Evolutionary conservation across 805 yeast species (phyloP), one percentile per base, ranked within the genome.

Genomic region (Komagataella kurtzmanii): DNA sequence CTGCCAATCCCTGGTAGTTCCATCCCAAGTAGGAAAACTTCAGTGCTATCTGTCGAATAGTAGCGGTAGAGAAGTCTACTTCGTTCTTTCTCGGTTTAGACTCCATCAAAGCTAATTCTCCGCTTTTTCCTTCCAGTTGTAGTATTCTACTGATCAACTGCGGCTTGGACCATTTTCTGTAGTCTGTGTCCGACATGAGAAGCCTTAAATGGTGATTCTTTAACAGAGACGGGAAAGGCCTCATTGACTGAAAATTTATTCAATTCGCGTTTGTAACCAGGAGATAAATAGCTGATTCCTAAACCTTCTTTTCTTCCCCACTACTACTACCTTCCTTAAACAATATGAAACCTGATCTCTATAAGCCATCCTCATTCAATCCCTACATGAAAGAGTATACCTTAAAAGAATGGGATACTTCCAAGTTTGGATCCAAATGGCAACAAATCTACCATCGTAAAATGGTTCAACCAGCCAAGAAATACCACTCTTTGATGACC

Each of bases 21-120:
- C 97, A 91, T 1, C 99, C 99, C 49, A 87, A 61, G 64, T 93
- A 93, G 0, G 96, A 85, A 67, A 93, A 93, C 55, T 78, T 71
- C 30, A 93, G 61, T 0, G 96, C 98, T 12, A 93, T 76, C 54
- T 78, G 79, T 52, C 99, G 71, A 1, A 80, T 79, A 8, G 70
- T 56, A 59, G 77, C 78, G 55, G 79, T 81, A 14, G 79, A 68
- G 57, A 85, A 85, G 58, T 87, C 91, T 62, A 89, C 80, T 57
- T 61, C 68, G 51, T 62, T 69, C 54, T 62, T 57, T 18, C 54
- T 51, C 45, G 56, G 47, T 40, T 51, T 53, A 18, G 55, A 12
- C 49, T 21, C 43, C 10, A 40, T 10, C 17, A 48, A 12, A 17
- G 30, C 17, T 44, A 17, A 23, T 17, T 7, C 23, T 49, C 52